phyloP scores from a whole-genome alignment of 2,329 filamentous ascomycete genomes.

The Fonsecaea pugnacius region DNA sequence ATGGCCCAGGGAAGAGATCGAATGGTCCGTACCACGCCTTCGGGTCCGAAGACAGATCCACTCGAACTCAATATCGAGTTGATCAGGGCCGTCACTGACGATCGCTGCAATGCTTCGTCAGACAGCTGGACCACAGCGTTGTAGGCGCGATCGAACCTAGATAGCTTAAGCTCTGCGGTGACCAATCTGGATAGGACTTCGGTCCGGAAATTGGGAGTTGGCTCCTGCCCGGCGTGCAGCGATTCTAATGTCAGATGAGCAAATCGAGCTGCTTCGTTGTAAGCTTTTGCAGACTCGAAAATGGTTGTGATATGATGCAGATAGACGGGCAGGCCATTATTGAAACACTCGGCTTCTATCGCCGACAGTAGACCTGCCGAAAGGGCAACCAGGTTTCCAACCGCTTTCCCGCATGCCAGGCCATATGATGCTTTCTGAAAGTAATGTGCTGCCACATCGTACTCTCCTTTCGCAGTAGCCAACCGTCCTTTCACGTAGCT shows the following conservation, averaged over 20 bases:
- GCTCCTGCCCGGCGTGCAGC: constrained; percentile 43
- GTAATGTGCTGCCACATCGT: constrained; percentile 70
- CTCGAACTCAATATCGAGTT: constrained; percentile 47
- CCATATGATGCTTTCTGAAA: constrained; percentile 80
- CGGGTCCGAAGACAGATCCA: constrained; percentile 38
- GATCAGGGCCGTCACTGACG: constrained; percentile 70
- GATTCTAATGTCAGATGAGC: constrained; percentile 75
- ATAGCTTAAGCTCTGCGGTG: constrained; percentile 76
- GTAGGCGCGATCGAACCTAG: constrained; percentile 81
- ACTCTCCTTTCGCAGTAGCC: constrained; percentile 73
- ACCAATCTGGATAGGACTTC: constrained; percentile 85
- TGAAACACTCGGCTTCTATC: constrained; percentile 69
- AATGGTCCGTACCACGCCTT: constrained; percentile 63
- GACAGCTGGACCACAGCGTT: constrained; percentile 74
- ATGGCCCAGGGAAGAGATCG: constrained; percentile 72
- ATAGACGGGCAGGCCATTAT: constrained; percentile 79
- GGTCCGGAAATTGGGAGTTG: constrained; percentile 54
- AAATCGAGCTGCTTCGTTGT: constrained; percentile 83
- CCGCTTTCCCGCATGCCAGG: constrained; percentile 49
- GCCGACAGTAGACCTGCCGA: constrained; percentile 71
- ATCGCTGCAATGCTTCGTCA: constrained; percentile 71
- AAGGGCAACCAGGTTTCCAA: constrained; percentile 52
- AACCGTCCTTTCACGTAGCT: constrained; percentile 84
- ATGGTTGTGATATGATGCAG: constrained; percentile 83
- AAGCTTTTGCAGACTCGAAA: constrained; percentile 76